Evolutionary conservation across 352 stramenopile genomes (phyloP), one percentile per base, ranked within the genome.

Genomic region (Phytopythium ostracodes): DNA sequence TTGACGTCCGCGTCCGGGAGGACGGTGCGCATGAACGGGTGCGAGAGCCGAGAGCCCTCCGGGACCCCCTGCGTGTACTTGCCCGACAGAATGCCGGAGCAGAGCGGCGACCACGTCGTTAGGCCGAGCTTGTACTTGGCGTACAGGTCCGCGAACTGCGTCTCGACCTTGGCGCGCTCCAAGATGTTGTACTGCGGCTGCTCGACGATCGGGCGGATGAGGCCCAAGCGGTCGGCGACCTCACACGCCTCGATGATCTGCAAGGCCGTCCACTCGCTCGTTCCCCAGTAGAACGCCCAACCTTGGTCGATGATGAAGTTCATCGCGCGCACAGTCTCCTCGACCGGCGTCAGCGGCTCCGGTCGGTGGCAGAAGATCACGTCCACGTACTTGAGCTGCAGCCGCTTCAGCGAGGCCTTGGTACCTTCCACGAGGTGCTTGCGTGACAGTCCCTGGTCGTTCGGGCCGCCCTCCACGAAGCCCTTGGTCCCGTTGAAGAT

Each of bases 151-250:
- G 44, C 17, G 56, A 43, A 62, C 59, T 68, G 70, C 78, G 31
- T 14, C 15, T 62, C 56, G 42, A 62, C 56, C 56, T 25, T 59
- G 46, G 40, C 62, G 72, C 74, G 84, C 38, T 52, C 33, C 5
- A 88, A 72, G 61, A 89, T 80, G 70, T 81, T 76, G 73, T 89
- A 89, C 63, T 87, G 65, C 27, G 76, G 72, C 66, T 89, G 77
- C 53, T 89, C 77, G 11, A 83, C 63, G 46, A 72, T 49, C 55
- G 66, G 73, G 24, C 67, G 65, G 38, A 79, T 71, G 20, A 77
- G 62, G 14, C 67, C 64, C 3, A 76, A 60, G 20, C 67, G 66
- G 46, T 81, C 68, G 20, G 73, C 73, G 54, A 81, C 71, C 54
- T 69, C 62, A 47, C 68, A 77, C 25, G 77, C 80, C 57, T 86